These are phyloP conservation scores for Pichia thaimueangensis DNA, from an alignment of 805 yeast species.

Conservation along the genomic window DNA sequence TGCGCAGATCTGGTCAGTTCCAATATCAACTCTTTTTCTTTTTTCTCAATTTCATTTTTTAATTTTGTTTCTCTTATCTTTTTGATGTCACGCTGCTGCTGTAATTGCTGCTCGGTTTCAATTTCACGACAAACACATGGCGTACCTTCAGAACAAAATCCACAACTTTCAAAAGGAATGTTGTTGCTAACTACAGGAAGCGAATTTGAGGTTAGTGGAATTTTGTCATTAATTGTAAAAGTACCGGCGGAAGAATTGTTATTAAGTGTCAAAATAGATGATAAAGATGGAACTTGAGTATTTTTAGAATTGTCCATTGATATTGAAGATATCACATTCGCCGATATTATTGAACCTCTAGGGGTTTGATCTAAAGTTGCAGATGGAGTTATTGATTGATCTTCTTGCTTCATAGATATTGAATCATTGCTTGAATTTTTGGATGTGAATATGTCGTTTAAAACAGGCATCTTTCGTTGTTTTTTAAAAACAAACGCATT, in stretches of 20 bases:
- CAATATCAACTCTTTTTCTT: slow-evolving; percentile 12
- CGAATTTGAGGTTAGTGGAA: slow-evolving; percentile 16
- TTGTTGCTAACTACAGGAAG: slow-evolving; percentile 7
- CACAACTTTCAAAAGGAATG: slow-evolving; percentile 61
- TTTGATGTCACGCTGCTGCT: not conserved
- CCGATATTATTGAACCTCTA: not conserved
- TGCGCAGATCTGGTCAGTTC: slow-evolving; percentile 9
- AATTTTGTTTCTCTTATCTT: slow-evolving; percentile 8
- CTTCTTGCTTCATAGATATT: no score
- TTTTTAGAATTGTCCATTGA: not conserved
- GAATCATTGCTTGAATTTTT: not conserved
- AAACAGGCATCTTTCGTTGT: slow-evolving; percentile 18
- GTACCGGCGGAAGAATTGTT: not conserved
- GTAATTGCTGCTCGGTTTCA: slow-evolving; percentile 34
- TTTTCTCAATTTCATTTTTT: slow-evolving; percentile 12
- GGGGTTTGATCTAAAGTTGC: not conserved
- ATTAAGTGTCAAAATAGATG: not conserved
- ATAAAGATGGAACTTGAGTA: not conserved
- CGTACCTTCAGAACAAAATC: slow-evolving; percentile 87
- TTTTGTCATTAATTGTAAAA: slow-evolving; percentile 8
- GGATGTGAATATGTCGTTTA: slow-evolving; percentile 7
- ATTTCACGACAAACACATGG: slow-evolving; percentile 90
- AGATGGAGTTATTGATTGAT: no score
- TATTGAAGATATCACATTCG: not conserved
- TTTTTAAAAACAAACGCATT: slow-evolving; percentile 30